Percentiles rank a stretch among this genome's conserved stretches.
Evolutionary conservation across 768 basidiomycete genomes (phyloP).

Genomic region (Thelephora ganbajun): DNA sequence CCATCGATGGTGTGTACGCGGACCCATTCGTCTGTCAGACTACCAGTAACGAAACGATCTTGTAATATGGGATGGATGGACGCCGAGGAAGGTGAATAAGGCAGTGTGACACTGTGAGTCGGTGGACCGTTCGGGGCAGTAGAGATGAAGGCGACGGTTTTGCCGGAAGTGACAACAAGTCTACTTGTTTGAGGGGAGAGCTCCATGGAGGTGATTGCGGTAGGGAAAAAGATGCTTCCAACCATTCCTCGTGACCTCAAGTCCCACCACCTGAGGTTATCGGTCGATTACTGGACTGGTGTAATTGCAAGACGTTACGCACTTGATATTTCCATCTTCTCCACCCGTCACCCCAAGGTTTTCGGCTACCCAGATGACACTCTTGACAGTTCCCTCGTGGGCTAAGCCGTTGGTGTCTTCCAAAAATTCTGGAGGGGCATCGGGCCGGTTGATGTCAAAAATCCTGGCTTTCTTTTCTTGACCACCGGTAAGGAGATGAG

Average conservation of each 20-base stretch:
- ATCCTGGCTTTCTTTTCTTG: conserved; percentile 96
- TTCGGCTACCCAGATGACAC: conserved; percentile 87
- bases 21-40: conserved; percentile 88
- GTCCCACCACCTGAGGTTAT: conserved; percentile 82
- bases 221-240: conserved; percentile 56
- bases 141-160: conserved; percentile 84
- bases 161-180: conserved; percentile 83
- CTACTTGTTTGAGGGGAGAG: conserved; percentile 69
- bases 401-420: conserved; percentile 43
- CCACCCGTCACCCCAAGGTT: conserved; percentile 80
- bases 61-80: conserved; percentile 84
- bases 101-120: conserved; percentile 64
- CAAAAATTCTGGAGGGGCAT: conserved; percentile 73
- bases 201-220: conserved; percentile 90
- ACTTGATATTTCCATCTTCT: conserved; percentile 90
- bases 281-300: not conserved
- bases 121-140: conserved; percentile 47
- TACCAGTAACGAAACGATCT: conserved; percentile 89
- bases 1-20: conserved; percentile 85
- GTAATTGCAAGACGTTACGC: conserved; percentile 10
- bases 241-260: conserved; percentile 62
- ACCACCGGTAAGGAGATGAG: conserved; percentile 77
- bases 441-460: conserved; percentile 79
- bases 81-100: conserved; percentile 85
- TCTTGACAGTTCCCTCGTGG: conserved; percentile 85